Evolutionary conservation across 345 rosid genomes (phyloP), one percentile per base, ranked within the genome.

Genomic region (Melaleuca quinquenervia): DNA sequence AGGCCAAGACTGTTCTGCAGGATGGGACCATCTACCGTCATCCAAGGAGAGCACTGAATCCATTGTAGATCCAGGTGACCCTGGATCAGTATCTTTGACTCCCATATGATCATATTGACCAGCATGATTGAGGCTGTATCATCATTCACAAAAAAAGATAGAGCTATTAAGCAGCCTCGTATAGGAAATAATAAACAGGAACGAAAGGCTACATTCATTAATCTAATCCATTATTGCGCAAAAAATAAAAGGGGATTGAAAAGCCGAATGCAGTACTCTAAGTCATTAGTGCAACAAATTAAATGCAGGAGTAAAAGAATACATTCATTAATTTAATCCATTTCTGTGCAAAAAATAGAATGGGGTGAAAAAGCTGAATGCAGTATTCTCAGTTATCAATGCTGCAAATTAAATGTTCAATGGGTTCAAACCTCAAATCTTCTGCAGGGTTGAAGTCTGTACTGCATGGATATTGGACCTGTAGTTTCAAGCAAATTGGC

Each of bases 21-120:
- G 91, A 80, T 15, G 89, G 74, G 88, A 90, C 98, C 99, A 95
- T 91, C 92, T 92, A 85, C 98, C 99, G 91, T 96, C 98, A 91
- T 97, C 98, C 87, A 97, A 92, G 80, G 98, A 94, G 85, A 97
- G 96, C 80, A 97, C 95, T 10, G 98, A 94, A 82, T 97, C 94
- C 96, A 95, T 92, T 14, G 93, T 84, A 50, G 94, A 89, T 86
- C 86, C 56, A 76, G 90, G 84, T 21, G 86, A 91, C 86, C 88
- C 94, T 86, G 90, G 82, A 87, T 91, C 90, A 87, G 85, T 88
- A 89, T 91, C 92, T 85, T 89, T 87, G 87, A 90, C 70, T 52
- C 92, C 82, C 89, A 91, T 45, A 89, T 84, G 86, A 86, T 86
- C 91, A 85, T 85, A 84, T 16, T 88, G 89, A 84, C 93, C 95